phyloP scores from a whole-genome alignment of 352 stramenopile species.

The Nothophytophthora sp. region DNA sequence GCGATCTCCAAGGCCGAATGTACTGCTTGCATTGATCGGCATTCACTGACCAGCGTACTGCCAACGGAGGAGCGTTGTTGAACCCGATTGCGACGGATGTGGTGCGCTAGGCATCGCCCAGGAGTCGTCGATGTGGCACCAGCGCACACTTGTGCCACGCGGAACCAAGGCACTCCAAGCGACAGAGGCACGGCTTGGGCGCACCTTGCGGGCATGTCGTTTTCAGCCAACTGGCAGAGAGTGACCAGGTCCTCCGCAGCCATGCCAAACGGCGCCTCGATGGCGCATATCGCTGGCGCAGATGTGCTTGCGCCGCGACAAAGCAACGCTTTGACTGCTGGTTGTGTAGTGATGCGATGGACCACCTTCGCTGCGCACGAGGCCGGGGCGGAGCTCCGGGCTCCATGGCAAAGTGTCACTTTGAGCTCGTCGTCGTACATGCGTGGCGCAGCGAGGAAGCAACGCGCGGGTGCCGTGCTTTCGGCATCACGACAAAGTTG shows the following conservation, averaged over 20 bases:
- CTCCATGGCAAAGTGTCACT: constrained; percentile 34
- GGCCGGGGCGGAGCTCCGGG: constrained; percentile 35
- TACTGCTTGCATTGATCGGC: constrained; percentile 18
- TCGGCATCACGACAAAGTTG: constrained; percentile 28
- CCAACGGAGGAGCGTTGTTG: constrained; percentile 17
- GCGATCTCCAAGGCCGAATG: constrained; percentile 43
- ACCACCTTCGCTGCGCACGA: constrained; percentile 28
- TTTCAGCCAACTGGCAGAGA: constrained; percentile 38
- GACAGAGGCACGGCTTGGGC: constrained; percentile 28
- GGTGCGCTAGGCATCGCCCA: constrained; percentile 43
- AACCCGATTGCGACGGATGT: constrained; percentile 19
- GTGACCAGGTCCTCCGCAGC: constrained; percentile 23
- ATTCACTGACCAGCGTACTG: constrained; percentile 27
- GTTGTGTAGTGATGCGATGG: constrained; percentile 15
- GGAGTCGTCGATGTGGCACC: constrained; percentile 33
- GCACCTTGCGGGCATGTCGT: constrained; percentile 36
- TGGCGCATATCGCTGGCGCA: constrained; percentile 31
- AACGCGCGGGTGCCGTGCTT: constrained; percentile 34
- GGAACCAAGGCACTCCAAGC: constrained; percentile 28
- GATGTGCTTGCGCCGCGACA: constrained; percentile 32
- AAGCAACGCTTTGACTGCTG: constrained; percentile 22
- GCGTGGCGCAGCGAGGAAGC: constrained; percentile 32
- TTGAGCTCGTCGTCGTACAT: constrained; percentile 41
- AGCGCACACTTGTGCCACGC: constrained; percentile 36
- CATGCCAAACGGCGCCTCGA: constrained; percentile 51